These are phyloP conservation scores for Monosporozyma unispora DNA, from an alignment of 805 yeast genomes.

Conservation along the genomic window DNA sequence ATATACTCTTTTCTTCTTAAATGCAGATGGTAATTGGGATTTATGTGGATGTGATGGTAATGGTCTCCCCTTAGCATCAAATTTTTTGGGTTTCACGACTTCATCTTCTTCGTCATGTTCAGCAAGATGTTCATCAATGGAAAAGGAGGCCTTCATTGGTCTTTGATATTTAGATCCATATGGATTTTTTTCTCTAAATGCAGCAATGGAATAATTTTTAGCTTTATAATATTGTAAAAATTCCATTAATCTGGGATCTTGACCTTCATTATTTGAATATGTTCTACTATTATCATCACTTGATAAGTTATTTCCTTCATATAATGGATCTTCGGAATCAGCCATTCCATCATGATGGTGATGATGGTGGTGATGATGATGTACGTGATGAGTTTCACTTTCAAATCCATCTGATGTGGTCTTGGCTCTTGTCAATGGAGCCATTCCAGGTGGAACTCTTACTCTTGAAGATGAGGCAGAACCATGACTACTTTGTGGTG, in stretches of 20 bases:
- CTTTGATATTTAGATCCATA: background rate
- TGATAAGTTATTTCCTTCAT: slow-evolving; percentile 11
- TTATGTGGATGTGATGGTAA: slow-evolving; percentile 44
- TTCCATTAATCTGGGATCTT: slow-evolving; percentile 37
- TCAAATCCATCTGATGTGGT: slow-evolving; percentile 11
- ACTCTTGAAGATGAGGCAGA: background rate
- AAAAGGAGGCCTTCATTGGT: slow-evolving; percentile 18
- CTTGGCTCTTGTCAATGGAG: slow-evolving; percentile 14
- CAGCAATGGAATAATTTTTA: slow-evolving; percentile 17
- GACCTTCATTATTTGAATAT: background rate
- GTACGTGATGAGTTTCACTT: slow-evolving; percentile 1
- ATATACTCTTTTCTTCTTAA: slow-evolving; percentile 12
- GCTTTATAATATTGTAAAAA: slow-evolving; percentile 35
- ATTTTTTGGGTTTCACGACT: slow-evolving; percentile 9
- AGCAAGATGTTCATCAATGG: slow-evolving; percentile 10
- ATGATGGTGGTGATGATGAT: slow-evolving; percentile 6
- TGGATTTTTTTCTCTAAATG: slow-evolving; percentile 13
- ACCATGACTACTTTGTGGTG: background rate
- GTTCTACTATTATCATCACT: background rate
- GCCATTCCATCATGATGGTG: slow-evolving; percentile 3
- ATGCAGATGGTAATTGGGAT: slow-evolving; percentile 43
- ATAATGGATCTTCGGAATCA: background rate
- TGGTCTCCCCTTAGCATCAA: slow-evolving; percentile 37
- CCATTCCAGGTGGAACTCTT: slow-evolving; percentile 2
- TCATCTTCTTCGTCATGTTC: slow-evolving; percentile 1